Conservation (phyloP, 73 alveolate genomes). For the Paramecium biaurelia region DNA sequence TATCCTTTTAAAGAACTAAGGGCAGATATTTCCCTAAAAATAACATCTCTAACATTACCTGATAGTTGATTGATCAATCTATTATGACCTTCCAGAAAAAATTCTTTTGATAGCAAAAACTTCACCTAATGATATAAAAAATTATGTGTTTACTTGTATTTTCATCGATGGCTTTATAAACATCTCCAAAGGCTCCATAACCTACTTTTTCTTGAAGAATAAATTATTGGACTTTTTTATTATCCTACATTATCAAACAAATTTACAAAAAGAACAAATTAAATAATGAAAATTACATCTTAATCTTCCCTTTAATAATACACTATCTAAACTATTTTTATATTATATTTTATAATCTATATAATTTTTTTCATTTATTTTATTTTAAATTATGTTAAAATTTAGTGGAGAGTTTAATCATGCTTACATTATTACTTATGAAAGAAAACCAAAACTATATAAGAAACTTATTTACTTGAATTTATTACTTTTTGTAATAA, state of each 20-base stretch:
- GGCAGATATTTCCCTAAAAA: background rate
- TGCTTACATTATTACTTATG: conserved; percentile 19
- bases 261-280: background rate
- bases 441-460: conserved; percentile 5
- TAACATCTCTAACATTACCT: background rate
- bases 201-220: background rate
- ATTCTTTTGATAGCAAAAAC: background rate
- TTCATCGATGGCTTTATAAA: background rate
- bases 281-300: background rate
- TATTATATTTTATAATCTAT: background rate
- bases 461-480: background rate
- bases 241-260: conserved; percentile 5
- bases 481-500: background rate
- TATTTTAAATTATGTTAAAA: background rate
- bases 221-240: background rate
- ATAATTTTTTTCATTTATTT: background rate
- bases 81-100: background rate
- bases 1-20: background rate
- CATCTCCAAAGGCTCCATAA: conserved; percentile 10
- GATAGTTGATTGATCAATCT: background rate
- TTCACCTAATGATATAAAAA: background rate
- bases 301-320: background rate
- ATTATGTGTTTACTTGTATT: background rate
- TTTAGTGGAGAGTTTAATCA: conserved; percentile 46
- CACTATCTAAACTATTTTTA: background rate